Evolutionary conservation across 441 rosid species (phyloP).

Genomic region (Rhodomyrtus psidioides): DNA sequence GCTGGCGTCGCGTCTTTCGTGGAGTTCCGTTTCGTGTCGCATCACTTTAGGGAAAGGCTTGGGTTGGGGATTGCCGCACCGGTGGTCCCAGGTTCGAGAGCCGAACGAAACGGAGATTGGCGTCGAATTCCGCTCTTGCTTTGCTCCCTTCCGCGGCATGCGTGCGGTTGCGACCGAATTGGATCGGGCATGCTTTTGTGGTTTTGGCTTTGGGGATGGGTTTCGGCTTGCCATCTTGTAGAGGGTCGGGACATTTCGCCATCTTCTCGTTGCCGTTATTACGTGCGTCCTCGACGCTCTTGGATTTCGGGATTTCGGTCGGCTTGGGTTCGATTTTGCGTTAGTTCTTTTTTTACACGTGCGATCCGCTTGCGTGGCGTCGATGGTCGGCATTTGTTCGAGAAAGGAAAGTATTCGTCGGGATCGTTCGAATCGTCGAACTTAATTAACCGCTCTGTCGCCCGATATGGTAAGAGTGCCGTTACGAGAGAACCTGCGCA

Average conservation of each 20-base stretch:
- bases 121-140: not conserved
- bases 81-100: not conserved
- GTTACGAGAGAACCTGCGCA: not conserved
- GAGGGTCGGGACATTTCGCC: not conserved
- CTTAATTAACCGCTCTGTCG: not conserved
- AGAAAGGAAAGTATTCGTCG: not conserved
- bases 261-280: not conserved
- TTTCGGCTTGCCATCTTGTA: not conserved
- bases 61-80: not conserved
- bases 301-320: not conserved
- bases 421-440: not conserved
- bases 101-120: not conserved
- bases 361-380: not conserved
- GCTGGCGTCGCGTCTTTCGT: not conserved
- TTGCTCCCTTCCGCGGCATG: not conserved
- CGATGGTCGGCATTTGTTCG: not conserved
- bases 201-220: not conserved
- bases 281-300: accelerated
- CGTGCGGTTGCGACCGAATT: not conserved
- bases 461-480: not conserved
- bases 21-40: not conserved
- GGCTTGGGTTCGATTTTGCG: not conserved
- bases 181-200: not conserved
- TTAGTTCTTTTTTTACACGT: not conserved
- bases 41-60: not conserved